Conservation (phyloP, 495 filamentous ascomycete species). For the Alectoria sarmentosa region DNA sequence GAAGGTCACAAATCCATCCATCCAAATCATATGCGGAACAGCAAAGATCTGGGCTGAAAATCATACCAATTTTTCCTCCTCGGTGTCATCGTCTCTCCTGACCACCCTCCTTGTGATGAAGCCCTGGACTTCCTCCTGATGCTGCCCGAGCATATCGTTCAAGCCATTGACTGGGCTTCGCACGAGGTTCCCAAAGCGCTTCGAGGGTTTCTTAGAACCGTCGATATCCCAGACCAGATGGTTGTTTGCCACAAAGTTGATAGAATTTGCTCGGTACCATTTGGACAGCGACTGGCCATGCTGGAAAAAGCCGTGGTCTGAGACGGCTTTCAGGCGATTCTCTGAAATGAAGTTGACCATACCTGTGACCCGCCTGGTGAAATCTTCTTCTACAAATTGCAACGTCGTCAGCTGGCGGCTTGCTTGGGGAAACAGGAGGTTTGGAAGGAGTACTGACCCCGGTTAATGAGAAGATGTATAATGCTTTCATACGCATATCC, state of each 20-base stretch:
- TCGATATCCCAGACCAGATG: slow-evolving; percentile 66
- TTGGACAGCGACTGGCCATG: slow-evolving; percentile 55
- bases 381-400: slow-evolving; percentile 30
- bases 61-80: slow-evolving; percentile 1
- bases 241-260: slow-evolving; percentile 62
- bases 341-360: slow-evolving; percentile 42
- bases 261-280: slow-evolving; percentile 67
- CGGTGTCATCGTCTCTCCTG: slow-evolving; percentile 3
- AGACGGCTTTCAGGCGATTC: slow-evolving; percentile 49
- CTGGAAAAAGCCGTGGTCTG: slow-evolving; percentile 37
- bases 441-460: slow-evolving; percentile 41
- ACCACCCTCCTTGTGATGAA: slow-evolving; percentile 45
- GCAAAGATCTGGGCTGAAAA: not conserved
- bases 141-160: slow-evolving; percentile 56
- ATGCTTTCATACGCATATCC: slow-evolving; percentile 68
- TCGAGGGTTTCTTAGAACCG: slow-evolving; percentile 50
- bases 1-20: not conserved
- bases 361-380: slow-evolving; percentile 39
- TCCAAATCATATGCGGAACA: not conserved
- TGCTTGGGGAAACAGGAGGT: not conserved
- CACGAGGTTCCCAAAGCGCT: slow-evolving; percentile 59
- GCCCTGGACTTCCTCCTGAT: slow-evolving; percentile 48
- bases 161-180: slow-evolving; percentile 47
- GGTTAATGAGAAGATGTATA: slow-evolving; percentile 58
- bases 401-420: not conserved